Base-by-base conservation (phyloP, 306 rosid species). In the Ochetophila trinervis region DNA sequence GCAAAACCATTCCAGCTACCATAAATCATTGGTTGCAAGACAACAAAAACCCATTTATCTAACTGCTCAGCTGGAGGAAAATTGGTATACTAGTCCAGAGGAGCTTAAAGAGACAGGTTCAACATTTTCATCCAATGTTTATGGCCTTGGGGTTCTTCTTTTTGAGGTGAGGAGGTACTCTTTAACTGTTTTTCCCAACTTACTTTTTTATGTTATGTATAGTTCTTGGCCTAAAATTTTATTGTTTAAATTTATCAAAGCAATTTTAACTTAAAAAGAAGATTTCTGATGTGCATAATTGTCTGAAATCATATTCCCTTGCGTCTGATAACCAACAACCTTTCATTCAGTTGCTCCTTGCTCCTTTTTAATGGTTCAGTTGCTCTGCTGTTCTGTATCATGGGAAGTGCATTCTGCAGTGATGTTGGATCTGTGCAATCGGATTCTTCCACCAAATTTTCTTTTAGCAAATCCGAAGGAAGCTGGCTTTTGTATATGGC, bases 401-500 rank as follows among this genome's bases (percentile, higher is more conserved):
- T 61, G 76, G 74, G 84, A 78, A 72, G 82, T 42, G 16, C 87
- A 76, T 71, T 81, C 82, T 24, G 55, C 75, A n/a, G 64, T 49
- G 47, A 84, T 88, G 96, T 84, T 75, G 59, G 88, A 80, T 82
- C 78, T 88, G 73, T 76, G 53, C 36, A 63, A 69, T 60, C 84
- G 90, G 72, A 80, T 88, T 74, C 86, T 88, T 62, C 96, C 96
- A 60, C 82, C 88, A 53, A 58, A 49, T 61, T 82, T 88, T 76
- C 76, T 88, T 30, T 72, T 83, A 20, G 85, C 76, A 76, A 80
- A 80, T 76, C 79, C 84, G 13, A 80, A 60, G 72, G 96, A 82
- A 84, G 87, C 96, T 80, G 83, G 85, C 60, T 86, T 82, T 79
- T 88, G 90, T 72, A 85, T 83, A 63, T 82, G 86, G 90, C 80